Evolutionary conservation across 2,329 filamentous ascomycete species (phyloP), one percentile per base, ranked within the genome.

Genomic region (Chaetomium sp.): DNA sequence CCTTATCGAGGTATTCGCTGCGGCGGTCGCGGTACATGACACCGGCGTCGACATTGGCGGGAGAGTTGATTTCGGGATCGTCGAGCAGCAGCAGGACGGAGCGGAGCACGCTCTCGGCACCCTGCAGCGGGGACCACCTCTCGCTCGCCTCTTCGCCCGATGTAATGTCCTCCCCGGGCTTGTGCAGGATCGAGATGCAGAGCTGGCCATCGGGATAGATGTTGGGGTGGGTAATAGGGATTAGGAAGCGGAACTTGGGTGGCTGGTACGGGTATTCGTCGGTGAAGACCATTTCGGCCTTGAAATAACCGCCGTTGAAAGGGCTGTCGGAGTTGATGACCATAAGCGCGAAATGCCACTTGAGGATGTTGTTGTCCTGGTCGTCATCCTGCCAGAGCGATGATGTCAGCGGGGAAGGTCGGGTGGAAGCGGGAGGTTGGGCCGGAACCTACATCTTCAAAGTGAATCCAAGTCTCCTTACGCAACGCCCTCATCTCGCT

Each of bases 161-260:
- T 82, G 93, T 94, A 71, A 90, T 87, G 74, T 98, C 94, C 67
- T 97, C 92, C 70, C 95, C 95, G 0, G 95, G 93, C 21, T 87
- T 85, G 78, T 99, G 94, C 12, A 99, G 87, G 73, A 99, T 99
- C 54, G 93, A 97, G 75, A 99, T 98, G 81, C 95, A 98, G 53
- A 98, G 85, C 70, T 89, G 89, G 72, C 94, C 94, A 76, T 97
- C 91, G 6, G 87, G 80, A 79, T 98, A 98, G 73, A 99, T 89
- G 76, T 99, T 99, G 3, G 94, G 94, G 76, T 99, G 94, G 79
- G 87, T 92, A 68, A 98, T 89, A 19, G 90, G 87, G 25, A 81
- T 79, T 21, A 87, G 76, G 79, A 99, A 98, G 69, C 89, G 89
- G 82, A 99, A 98, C 63, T 89, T 90, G 29, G 94, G 94, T 31